Percentiles rank a stretch among this genome's conserved stretches.
Conservation (phyloP, 805 yeast species). For the Wickerhamiella sorbophila region DNA sequence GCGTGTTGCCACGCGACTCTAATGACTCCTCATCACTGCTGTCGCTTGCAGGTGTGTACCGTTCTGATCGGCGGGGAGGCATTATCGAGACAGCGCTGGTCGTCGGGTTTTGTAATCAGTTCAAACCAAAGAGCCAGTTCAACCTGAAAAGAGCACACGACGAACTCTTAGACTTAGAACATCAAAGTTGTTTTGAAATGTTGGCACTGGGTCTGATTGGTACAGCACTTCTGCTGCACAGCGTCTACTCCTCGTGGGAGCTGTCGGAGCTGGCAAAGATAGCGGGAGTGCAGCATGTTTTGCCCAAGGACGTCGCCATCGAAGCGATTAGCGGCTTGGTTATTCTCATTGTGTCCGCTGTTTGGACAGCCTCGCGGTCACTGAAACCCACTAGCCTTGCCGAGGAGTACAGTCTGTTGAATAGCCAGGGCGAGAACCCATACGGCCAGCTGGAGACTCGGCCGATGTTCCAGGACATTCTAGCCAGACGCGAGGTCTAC, state of each 20-base stretch:
- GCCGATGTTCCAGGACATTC: constrained; percentile 38
- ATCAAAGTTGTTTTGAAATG: neutral
- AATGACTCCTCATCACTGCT: neutral
- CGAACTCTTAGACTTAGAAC: too few relatives aligned
- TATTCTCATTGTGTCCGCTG: constrained; percentile 27
- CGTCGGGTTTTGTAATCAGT: too few relatives aligned
- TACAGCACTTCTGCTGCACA: constrained; percentile 7
- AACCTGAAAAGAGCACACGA: too few relatives aligned
- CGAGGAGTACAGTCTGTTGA: constrained; percentile 35
- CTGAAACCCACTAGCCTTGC: constrained; percentile 37
- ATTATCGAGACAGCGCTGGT: too few relatives aligned
- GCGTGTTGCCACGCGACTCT: neutral
- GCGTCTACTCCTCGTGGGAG: constrained; percentile 12
- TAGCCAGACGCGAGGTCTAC: constrained; percentile 33
- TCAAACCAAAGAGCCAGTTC: too few relatives aligned
- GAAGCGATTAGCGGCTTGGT: constrained; percentile 39
- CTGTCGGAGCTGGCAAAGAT: constrained; percentile 7
- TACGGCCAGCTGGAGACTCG: constrained; percentile 37
- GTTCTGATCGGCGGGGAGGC: neutral
- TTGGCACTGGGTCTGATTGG: constrained; percentile 4
- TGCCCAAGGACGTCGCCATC: constrained; percentile 27
- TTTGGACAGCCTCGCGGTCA: constrained; percentile 22
- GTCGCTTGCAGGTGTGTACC: neutral
- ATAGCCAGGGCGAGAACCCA: constrained; percentile 34
- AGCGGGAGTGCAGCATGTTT: neutral